Evolutionary conservation across 2,329 filamentous ascomycete species (phyloP).

Genomic region (Massarina eburnea): DNA sequence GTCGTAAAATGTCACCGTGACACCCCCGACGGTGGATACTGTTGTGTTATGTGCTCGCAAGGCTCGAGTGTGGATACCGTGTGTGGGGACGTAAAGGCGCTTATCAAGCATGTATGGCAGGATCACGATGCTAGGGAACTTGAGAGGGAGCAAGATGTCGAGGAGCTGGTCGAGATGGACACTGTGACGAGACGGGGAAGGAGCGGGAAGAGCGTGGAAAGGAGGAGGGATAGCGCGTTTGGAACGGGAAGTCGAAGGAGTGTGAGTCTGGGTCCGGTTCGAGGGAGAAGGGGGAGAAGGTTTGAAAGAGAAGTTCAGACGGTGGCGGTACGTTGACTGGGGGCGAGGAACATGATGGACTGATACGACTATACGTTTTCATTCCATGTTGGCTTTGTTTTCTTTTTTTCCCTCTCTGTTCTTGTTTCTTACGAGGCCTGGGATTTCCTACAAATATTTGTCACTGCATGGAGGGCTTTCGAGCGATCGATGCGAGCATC

Average conservation of each 20-base stretch:
- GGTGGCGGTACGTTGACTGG: conserved; percentile 20
- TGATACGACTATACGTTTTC: not conserved
- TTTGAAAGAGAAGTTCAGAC: conserved; percentile 31
- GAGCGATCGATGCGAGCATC: not conserved
- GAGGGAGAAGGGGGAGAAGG: conserved; percentile 16
- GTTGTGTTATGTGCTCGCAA: conserved; percentile 37
- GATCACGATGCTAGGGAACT: conserved; percentile 35
- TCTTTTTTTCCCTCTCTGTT: not conserved
- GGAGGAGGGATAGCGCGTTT: conserved; percentile 30
- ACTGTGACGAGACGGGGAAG: not conserved
- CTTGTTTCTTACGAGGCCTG: no score
- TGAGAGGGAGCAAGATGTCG: conserved; percentile 35
- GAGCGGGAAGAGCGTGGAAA: conserved; percentile 10
- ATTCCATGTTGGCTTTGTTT: not conserved
- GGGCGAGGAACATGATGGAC: conserved; percentile 6
- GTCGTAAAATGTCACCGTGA: conserved; percentile 40
- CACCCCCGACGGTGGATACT: conserved; percentile 35
- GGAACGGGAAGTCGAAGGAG: conserved; percentile 27
- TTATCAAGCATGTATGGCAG: conserved; percentile 38
- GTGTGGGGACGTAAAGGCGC: conserved; percentile 41
- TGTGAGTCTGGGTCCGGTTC: conserved; percentile 26
- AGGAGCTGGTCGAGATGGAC: conserved; percentile 27
- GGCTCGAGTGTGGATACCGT: conserved; percentile 30
- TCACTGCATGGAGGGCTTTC: not conserved
- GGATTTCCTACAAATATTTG: not conserved